Evolutionary conservation across 176 grass and related monocot species (phyloP), one percentile per base, ranked within the genome.

Genomic region (Poa annua): DNA sequence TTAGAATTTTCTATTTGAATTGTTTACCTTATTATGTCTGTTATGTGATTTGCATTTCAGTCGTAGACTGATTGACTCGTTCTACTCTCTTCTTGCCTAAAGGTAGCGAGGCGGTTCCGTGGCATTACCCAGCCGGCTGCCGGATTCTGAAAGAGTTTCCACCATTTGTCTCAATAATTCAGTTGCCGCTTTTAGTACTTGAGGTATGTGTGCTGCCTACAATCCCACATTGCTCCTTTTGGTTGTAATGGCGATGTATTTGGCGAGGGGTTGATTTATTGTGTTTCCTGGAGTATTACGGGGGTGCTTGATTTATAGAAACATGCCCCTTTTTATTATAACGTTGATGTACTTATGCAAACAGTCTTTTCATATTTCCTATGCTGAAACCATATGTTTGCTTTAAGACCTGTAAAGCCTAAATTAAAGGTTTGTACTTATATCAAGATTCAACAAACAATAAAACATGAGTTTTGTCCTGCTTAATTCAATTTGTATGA

Each of bases 181-280:
- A 34, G 20, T 11, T 80, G 26, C 32, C 69, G 59, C 12, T 32
- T 50, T 24, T 80, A 19, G 39, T n/a, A n/a, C 29, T 61, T 61
- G 69, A 86, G 88, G 88, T 86, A 48, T 39, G 55, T 19, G 13
- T 63, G 20, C 34, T 22, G 24, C 36, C 11, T 26, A 5, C 8
- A 56, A 66, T 21, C 21, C 48, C 4, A 19, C 57, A 66, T 75
- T 67, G 13, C 11, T 56, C 52, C 9, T 48, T 24, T 41, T 77
- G 15, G 75, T 67, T 42, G 11, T 44, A 42, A 45, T 15, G 49
- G n/a, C 22, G 35, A 35, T 74, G 38, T 42, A 48, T 79, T 33
- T 79, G 24, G 77, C 8, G 16, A 3, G 57, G 8, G 22, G 68
- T 22, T 74, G 6, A 73, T 36, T 74, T 73, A 22, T 60, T 73